Conservation (phyloP, 495 filamentous ascomycete species). For the Aspergillus carlsbadensis region DNA sequence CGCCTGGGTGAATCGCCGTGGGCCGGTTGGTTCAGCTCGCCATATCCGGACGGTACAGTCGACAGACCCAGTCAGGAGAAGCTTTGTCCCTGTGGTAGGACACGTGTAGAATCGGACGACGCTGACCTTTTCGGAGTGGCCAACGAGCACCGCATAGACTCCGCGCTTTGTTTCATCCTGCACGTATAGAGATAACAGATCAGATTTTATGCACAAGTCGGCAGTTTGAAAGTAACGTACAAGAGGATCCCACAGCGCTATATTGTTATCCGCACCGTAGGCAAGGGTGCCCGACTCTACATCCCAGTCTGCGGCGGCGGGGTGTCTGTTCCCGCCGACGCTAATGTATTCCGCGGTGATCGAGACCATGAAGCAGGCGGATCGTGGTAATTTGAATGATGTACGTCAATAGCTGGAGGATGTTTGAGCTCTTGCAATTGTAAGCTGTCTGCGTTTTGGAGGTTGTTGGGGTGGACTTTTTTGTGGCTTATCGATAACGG, state of each 20-base stretch:
- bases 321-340: conserved; percentile 85
- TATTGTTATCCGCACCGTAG: conserved; percentile 83
- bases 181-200: conserved; percentile 6
- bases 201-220: background rate
- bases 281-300: conserved; percentile 68
- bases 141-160: conserved; percentile 67
- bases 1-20: conserved; percentile 38
- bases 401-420: no score
- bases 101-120: conserved; percentile 74
- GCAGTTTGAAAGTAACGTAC: conserved; percentile 49
- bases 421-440: background rate
- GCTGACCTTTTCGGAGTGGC: conserved; percentile 80
- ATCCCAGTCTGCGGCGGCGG: conserved; percentile 89
- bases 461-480: conserved; percentile 22
- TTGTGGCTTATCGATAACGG: conserved; percentile 49
- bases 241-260: conserved; percentile 83
- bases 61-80: conserved; percentile 77
- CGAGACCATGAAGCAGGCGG: conserved; percentile 37
- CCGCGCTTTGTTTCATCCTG: conserved; percentile 55
- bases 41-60: conserved; percentile 80
- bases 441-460: background rate
- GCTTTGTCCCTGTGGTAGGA: conserved; percentile 41
- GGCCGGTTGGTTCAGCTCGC: conserved; percentile 34
- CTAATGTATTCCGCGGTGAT: conserved; percentile 66
- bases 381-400: no score